phyloP scores from a whole-genome alignment of 352 stramenopile species.

The Pythium guiyangense region DNA sequence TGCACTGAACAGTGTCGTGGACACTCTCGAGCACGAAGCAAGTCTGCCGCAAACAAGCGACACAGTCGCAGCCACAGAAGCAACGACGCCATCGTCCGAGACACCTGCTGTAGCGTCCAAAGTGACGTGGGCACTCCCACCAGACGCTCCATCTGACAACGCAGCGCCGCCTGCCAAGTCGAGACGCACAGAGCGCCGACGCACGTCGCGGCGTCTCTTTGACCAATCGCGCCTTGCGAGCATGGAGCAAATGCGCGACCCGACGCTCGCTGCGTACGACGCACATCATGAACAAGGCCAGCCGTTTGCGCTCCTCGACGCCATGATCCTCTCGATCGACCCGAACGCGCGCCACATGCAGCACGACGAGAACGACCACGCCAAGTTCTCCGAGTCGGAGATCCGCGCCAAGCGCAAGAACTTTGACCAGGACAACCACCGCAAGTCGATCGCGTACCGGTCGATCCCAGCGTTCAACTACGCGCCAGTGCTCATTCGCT shows the following conservation, averaged over 20 bases:
- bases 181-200: conserved; percentile 22
- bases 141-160: not conserved
- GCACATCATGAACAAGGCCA: conserved; percentile 39
- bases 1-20: not conserved
- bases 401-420: conserved; percentile 57
- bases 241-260: conserved; percentile 25
- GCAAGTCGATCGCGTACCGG: conserved; percentile 52
- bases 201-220: conserved; percentile 19
- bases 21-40: not conserved
- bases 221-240: conserved; percentile 25
- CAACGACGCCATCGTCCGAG: not conserved
- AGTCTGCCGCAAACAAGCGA: not conserved
- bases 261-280: conserved; percentile 53
- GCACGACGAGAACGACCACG: conserved; percentile 37
- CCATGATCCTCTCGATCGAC: conserved; percentile 49
- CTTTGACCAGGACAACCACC: conserved; percentile 53
- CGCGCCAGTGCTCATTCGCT: conserved; percentile 51
- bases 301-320: conserved; percentile 48
- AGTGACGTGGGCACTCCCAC: conserved; percentile 9
- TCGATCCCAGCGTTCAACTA: conserved; percentile 70
- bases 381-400: conserved; percentile 20
- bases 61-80: not conserved
- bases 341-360: conserved; percentile 41
- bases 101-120: not conserved
- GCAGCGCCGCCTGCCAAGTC: not conserved